Conservation (phyloP, 768 basidiomycete genomes). For the Fistulinella prunicolor region DNA sequence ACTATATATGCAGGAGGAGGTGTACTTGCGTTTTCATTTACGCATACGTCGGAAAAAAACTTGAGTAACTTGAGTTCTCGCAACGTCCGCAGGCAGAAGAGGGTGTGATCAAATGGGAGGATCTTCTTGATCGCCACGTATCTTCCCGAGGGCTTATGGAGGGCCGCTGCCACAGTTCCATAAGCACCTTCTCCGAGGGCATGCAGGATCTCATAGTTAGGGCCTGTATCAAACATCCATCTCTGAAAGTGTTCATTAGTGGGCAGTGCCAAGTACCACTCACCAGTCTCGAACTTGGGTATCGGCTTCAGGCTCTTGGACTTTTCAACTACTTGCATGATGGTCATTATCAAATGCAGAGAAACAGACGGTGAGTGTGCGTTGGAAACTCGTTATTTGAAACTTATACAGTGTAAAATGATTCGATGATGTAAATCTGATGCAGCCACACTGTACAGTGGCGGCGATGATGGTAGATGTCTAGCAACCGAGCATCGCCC, state of each 20-base stretch:
- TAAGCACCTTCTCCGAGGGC: conserved; percentile 85
- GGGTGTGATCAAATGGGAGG: conserved; percentile 89
- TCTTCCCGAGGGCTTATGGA: conserved; percentile 75
- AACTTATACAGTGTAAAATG: too few relatives aligned
- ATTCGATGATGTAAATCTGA: conserved; percentile 17
- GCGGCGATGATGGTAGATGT: too few relatives aligned
- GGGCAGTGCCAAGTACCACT: too few relatives aligned
- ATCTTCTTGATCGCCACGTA: conserved; percentile 97
- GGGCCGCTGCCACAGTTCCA: conserved; percentile 85
- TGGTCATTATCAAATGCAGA: conserved; percentile 4
- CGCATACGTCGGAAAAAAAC: conserved; percentile 76
- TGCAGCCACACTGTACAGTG: neutral
- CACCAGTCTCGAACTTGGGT: conserved; percentile 73
- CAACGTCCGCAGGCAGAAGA: conserved; percentile 87
- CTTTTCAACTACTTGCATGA: conserved; percentile 10
- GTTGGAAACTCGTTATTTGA: too few relatives aligned
- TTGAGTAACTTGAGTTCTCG: conserved; percentile 89
- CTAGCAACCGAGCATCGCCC: conserved; percentile 1
- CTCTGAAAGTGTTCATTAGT: neutral
- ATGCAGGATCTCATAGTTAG: conserved; percentile 72
- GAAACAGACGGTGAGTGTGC: too few relatives aligned
- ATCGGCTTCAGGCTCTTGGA: conserved; percentile 58
- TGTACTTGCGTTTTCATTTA: conserved; percentile 71
- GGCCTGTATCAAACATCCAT: conserved; percentile 40
- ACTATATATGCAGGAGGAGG: neutral